phyloP scores from a whole-genome alignment of 2,329 filamentous ascomycete genomes.

The Hypoxylon sp. region DNA sequence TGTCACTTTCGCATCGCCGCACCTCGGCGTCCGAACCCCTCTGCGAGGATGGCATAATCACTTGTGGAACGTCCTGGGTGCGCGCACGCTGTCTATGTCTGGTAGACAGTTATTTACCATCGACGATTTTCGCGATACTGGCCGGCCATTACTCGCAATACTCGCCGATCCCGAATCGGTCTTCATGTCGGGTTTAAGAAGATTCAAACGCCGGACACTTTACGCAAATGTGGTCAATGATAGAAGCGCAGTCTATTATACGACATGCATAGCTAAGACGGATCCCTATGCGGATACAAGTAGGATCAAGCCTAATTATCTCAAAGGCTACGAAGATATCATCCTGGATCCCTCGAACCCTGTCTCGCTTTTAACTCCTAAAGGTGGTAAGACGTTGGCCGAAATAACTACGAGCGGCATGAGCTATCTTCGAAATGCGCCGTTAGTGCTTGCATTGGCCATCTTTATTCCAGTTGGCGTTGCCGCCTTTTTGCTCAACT shows the following conservation, averaged over 20 bases:
- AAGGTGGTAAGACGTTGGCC: constrained; percentile 50
- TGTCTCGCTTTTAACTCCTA: constrained; percentile 63
- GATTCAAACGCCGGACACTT: constrained; percentile 81
- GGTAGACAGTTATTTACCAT: constrained; percentile 90
- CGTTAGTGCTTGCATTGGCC: constrained; percentile 74
- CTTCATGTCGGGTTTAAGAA: constrained; percentile 83
- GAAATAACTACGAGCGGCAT: constrained; percentile 54
- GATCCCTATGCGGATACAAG: constrained; percentile 82
- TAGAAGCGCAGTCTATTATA: constrained; percentile 85
- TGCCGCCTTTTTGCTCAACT: constrained; percentile 80
- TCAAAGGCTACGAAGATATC: constrained; percentile 80
- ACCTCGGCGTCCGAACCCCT: constrained; percentile 82
- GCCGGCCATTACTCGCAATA: constrained; percentile 83
- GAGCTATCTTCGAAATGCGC: constrained; percentile 66
- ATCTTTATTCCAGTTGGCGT: constrained; percentile 82
- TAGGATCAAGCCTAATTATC: constrained; percentile 78
- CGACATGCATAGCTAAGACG: constrained; percentile 80
- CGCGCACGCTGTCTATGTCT: constrained; percentile 84
- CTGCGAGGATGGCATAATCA: constrained; percentile 75
- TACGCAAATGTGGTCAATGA: constrained; percentile 94
- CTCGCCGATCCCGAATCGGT: constrained; percentile 87
- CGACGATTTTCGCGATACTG: constrained; percentile 87
- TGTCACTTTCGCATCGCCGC: constrained; percentile 89
- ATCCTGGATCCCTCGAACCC: constrained; percentile 79
- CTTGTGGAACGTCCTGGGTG: constrained; percentile 87